Conservation (phyloP, 1,284 basidiomycete species). For the Ceratobasidium sp. region DNA sequence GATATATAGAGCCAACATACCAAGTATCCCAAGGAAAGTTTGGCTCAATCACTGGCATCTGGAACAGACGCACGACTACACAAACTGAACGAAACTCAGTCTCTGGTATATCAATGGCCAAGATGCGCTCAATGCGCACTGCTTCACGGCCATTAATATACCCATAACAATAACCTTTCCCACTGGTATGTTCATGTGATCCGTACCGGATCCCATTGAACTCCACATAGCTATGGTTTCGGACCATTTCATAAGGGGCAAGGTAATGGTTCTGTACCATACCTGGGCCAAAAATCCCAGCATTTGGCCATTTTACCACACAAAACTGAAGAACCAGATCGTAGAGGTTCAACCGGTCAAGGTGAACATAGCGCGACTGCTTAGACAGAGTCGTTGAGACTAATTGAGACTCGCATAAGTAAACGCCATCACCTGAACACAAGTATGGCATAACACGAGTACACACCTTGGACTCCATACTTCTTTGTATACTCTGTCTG, state of each 20-base stretch:
- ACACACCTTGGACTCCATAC: constrained; percentile 18
- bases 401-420: background rate
- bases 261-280: constrained; percentile 19
- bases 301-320: constrained; percentile 6
- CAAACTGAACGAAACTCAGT: background rate
- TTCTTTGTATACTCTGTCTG: constrained; percentile 14
- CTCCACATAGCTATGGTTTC: constrained; percentile 39
- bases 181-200: constrained; percentile 1
- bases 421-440: too few species aligned
- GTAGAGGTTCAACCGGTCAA: background rate
- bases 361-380: constrained; percentile 5
- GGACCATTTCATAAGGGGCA: background rate
- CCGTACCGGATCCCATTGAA: constrained; percentile 32
- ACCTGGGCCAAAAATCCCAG: constrained; percentile 31
- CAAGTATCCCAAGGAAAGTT: constrained; percentile 11
- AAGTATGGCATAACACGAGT: background rate
- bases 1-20: background rate
- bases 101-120: constrained; percentile 3
- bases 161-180: constrained; percentile 25
- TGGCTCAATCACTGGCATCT: constrained; percentile 4
- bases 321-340: constrained; percentile 15
- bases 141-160: constrained; percentile 12
- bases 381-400: constrained; percentile 9
- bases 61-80: constrained; percentile 2
- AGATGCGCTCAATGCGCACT: constrained; percentile 29